Evolutionary conservation across 2,329 filamentous ascomycete species (phyloP), one percentile per base, ranked within the genome.

Genomic region (Fusarium veterinarium): DNA sequence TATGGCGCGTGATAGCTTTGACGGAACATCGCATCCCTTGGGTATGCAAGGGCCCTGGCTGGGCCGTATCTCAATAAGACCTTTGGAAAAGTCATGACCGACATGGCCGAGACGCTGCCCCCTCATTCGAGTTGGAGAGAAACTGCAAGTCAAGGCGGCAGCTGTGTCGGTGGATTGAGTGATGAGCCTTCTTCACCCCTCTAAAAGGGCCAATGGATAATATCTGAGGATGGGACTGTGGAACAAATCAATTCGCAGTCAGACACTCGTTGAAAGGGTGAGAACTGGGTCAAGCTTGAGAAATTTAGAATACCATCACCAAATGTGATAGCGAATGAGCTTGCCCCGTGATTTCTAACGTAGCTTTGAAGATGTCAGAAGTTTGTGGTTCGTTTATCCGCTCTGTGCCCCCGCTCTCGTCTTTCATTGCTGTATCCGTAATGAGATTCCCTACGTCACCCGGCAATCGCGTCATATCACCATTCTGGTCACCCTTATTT

Each of bases 381-480:
- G 52, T 45, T 35, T 49, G 42, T 68, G 41, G 17, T 57, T 51
- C 57, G 56, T 48, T 52, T 46, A 46, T 71, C 44, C 23, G 45
- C 52, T 49, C 33, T 44, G 67, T 41, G 46, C 71, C 66, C 71
- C 71, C 59, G 63, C 71, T 19, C 33, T 40, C 25, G 67, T 60
- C 71, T 58, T 67, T 60, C 53, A 67, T 64, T 46, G 53, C 55
- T 48, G 61, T 57, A 69, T 60, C 52, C 33, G 57, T 44, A 60
- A 51, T 52, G 63, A 63, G 63, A 75, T 73, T 62, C 65, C 67
- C 74, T 76, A 77, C 75, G 74, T 76, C 75, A 77, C 75, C 64
- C 59, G 41, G 67, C 42, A 67, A 72, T 73, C 61, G 71, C 63
- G 62, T 72, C 71, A 74, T 72, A 52, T 69, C 58, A 65, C 63